phyloP scores from a whole-genome alignment of 2,329 filamentous ascomycete species.

The Cordyceps sp. region DNA sequence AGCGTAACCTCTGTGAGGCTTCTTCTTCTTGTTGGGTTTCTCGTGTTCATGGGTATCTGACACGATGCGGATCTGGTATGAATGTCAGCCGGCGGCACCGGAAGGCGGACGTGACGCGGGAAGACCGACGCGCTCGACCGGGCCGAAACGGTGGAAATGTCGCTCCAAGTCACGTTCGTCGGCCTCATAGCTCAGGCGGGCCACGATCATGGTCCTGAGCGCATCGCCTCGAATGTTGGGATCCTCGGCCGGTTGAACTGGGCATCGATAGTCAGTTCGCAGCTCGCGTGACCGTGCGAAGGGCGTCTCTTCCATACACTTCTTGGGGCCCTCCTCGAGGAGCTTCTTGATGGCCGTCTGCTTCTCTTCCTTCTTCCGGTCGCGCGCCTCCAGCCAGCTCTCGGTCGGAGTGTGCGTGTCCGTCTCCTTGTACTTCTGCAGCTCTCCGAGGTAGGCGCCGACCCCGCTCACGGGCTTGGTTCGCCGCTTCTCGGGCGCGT shows the following conservation, averaged over 20 bases:
- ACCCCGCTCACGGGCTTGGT: slow-evolving; percentile 60
- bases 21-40: slow-evolving; percentile 62
- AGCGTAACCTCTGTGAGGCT: slow-evolving; percentile 76
- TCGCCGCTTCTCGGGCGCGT: slow-evolving; percentile 65
- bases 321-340: slow-evolving; percentile 44
- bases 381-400: slow-evolving; percentile 79
- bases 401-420: slow-evolving; percentile 70
- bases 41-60: slow-evolving; percentile 54
- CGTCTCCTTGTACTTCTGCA: slow-evolving; percentile 63
- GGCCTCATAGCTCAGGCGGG: slow-evolving; percentile 75
- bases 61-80: slow-evolving; percentile 64
- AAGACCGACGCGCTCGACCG: slow-evolving; percentile 67
- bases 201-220: slow-evolving; percentile 88
- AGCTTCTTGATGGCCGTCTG: slow-evolving; percentile 48
- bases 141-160: slow-evolving; percentile 85
- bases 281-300: too few species aligned
- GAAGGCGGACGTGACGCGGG: neutral
- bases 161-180: slow-evolving; percentile 81
- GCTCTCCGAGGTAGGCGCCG: slow-evolving; percentile 54
- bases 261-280: slow-evolving; percentile 1
- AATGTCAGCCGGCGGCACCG: slow-evolving; percentile 2
- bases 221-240: slow-evolving; percentile 82
- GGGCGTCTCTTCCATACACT: slow-evolving; percentile 37
- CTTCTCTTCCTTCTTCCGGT: slow-evolving; percentile 72
- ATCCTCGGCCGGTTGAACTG: slow-evolving; percentile 72